Percentiles rank a stretch among this genome's conserved stretches.
phyloP scores from a whole-genome alignment of 2,329 filamentous ascomycete species.

The Emmonsia crescens region DNA sequence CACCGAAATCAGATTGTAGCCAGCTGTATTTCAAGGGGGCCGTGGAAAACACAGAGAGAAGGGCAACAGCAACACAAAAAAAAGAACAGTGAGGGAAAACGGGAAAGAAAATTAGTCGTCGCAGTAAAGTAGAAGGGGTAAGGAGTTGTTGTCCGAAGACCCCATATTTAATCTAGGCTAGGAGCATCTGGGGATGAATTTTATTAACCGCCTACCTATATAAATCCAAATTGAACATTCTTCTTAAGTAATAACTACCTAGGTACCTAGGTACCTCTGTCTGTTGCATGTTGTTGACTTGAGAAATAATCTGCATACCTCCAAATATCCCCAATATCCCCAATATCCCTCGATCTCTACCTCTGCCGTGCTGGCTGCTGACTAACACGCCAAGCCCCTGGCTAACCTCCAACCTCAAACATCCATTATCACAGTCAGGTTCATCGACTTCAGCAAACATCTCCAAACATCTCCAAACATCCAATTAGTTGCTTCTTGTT shows the following conservation, averaged over 20 bases:
- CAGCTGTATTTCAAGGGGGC: neutral
- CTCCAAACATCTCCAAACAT: neutral
- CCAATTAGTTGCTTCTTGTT: neutral
- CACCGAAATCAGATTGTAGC: neutral
- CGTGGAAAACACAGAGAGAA: neutral
- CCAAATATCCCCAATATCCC: too few relatives aligned
- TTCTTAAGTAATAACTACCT: neutral
- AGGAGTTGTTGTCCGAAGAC: neutral
- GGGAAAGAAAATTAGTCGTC: neutral
- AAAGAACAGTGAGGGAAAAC: too few relatives aligned
- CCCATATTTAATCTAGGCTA: too few relatives aligned
- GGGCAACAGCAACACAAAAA: neutral
- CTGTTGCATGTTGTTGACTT: too few relatives aligned
- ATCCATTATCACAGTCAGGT: neutral
- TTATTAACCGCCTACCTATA: neutral
- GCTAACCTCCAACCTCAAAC: neutral
- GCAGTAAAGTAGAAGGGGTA: slow-evolving; percentile 15
- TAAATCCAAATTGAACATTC: neutral
- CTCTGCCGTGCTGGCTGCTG: too few relatives aligned
- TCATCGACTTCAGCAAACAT: neutral
- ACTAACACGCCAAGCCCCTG: neutral
- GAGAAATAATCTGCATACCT: too few relatives aligned
- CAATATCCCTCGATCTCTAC: too few relatives aligned
- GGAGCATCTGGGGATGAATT: neutral
- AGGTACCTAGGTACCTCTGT: too few relatives aligned